These are phyloP conservation scores for Sporothrix variecibatus DNA, from an alignment of 2,329 filamentous ascomycete species.

Conservation along the genomic window DNA sequence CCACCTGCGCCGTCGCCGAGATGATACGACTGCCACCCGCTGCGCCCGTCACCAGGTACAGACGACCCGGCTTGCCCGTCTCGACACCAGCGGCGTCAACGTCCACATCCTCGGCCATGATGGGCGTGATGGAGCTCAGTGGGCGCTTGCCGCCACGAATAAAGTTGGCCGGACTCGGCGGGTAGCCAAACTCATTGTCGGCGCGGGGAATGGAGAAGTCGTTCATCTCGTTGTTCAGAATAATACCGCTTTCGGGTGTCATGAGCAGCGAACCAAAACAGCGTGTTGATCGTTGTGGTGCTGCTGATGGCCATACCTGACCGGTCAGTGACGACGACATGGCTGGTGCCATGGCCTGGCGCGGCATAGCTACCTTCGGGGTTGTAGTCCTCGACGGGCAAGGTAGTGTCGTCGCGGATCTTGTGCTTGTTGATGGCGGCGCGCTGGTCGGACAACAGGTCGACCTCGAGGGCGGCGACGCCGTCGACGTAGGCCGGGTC, in stretches of 20 bases:
- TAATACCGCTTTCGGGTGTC: constrained; percentile 79
- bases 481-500: constrained; percentile 75
- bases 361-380: constrained; percentile 43
- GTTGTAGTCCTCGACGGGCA: constrained; percentile 73
- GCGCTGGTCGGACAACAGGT: constrained; percentile 65
- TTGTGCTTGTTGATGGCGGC: constrained; percentile 61
- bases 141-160: constrained; percentile 80
- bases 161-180: constrained; percentile 77
- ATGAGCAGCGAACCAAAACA: constrained; percentile 79
- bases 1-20: constrained; percentile 75
- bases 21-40: constrained; percentile 86
- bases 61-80: constrained; percentile 29
- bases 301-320: constrained; percentile 75
- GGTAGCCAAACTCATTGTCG: constrained; percentile 81
- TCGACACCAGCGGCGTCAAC: constrained; percentile 58
- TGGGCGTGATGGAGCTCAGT: constrained; percentile 77
- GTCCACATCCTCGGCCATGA: constrained; percentile 66
- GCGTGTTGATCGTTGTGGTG: constrained; percentile 84
- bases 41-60: constrained; percentile 73
- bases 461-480: constrained; percentile 62
- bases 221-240: constrained; percentile 72
- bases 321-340: constrained; percentile 70
- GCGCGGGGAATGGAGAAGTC: constrained; percentile 84
- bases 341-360: constrained; percentile 65
- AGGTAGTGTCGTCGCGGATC: constrained; percentile 72